Evolutionary conservation across 148 eudicot genomes (phyloP).

Genomic region (Vaccinium darrowii): DNA sequence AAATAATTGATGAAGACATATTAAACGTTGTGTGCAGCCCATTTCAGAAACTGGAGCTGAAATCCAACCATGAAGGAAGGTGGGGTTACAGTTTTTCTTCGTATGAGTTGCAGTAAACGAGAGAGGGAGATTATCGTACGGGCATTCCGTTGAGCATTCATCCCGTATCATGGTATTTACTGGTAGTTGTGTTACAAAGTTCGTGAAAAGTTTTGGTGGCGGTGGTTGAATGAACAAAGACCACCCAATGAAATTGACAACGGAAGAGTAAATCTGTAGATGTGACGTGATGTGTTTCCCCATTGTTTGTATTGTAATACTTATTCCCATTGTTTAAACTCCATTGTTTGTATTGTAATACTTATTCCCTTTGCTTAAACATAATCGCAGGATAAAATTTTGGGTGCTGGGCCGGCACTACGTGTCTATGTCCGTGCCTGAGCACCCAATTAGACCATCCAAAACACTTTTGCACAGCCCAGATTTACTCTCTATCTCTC

Average conservation of each 20-base stretch:
- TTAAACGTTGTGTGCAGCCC: constrained; percentile 55
- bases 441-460: no score
- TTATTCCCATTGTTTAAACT: background rate
- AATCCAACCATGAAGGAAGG: constrained; percentile 75
- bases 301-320: background rate
- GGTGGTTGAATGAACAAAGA: constrained; percentile 3
- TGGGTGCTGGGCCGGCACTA: no score
- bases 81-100: constrained; percentile 87
- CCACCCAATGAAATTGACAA: background rate
- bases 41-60: constrained; percentile 88
- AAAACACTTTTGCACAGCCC: no score
- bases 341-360: background rate
- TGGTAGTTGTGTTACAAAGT: background rate
- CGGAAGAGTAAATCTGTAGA: background rate
- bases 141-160: background rate
- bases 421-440: no score
- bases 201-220: background rate
- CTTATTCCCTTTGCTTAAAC: background rate
- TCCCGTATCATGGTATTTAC: background rate
- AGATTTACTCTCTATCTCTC: no score
- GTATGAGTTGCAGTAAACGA: constrained; percentile 61
- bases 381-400: no score
- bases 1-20: background rate
- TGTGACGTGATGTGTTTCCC: background rate
- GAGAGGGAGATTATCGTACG: background rate